Conservation (phyloP, 495 filamentous ascomycete species). For the Achaetomiella virescens region DNA sequence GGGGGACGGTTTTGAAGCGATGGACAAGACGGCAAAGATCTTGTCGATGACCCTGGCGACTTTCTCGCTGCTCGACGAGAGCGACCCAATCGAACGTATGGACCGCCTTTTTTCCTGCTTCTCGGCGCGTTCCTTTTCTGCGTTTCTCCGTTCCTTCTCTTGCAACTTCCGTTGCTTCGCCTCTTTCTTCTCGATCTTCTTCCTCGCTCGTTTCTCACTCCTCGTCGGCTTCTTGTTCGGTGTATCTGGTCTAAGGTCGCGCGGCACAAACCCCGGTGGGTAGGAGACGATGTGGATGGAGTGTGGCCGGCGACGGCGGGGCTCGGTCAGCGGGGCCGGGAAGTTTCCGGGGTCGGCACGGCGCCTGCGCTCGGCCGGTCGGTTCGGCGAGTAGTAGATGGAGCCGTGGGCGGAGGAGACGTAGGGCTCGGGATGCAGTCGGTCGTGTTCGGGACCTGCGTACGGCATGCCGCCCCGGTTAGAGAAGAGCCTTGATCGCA, state of each 20-base stretch:
- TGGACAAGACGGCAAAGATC: conserved; percentile 35
- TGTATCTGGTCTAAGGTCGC: conserved; percentile 38
- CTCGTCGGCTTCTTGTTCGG: conserved; percentile 9
- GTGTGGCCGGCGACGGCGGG: conserved; percentile 47
- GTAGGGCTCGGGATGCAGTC: conserved; percentile 29
- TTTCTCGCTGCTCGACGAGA: conserved; percentile 24
- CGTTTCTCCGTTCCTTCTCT: conserved; percentile 21
- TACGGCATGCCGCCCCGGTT: conserved; percentile 20
- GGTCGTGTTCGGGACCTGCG: conserved; percentile 29
- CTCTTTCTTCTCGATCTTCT: conserved; percentile 20
- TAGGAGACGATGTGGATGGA: conserved; percentile 52
- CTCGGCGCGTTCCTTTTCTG: conserved; percentile 27
- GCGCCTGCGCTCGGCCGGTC: conserved; percentile 25
- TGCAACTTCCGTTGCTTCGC: conserved; percentile 16
- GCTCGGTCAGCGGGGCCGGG: conserved; percentile 44
- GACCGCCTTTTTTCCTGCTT: conserved; percentile 34
- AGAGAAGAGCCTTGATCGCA: conserved; percentile 15
- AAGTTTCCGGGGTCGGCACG: conserved; percentile 27
- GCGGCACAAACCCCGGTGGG: conserved; percentile 44
- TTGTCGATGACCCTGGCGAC: conserved; percentile 34
- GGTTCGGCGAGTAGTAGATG: conserved; percentile 38
- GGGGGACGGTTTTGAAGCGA: conserved; percentile 18
- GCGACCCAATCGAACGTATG: conserved; percentile 29
- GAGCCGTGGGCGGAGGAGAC: conserved; percentile 33
- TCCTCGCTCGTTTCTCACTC: conserved; percentile 26